A percentile compares a stretch with the other conserved stretches of the same genome.
These are phyloP conservation scores for Aphanocladium album DNA, from an alignment of 2,329 filamentous ascomycete species.

Conservation along the genomic window DNA sequence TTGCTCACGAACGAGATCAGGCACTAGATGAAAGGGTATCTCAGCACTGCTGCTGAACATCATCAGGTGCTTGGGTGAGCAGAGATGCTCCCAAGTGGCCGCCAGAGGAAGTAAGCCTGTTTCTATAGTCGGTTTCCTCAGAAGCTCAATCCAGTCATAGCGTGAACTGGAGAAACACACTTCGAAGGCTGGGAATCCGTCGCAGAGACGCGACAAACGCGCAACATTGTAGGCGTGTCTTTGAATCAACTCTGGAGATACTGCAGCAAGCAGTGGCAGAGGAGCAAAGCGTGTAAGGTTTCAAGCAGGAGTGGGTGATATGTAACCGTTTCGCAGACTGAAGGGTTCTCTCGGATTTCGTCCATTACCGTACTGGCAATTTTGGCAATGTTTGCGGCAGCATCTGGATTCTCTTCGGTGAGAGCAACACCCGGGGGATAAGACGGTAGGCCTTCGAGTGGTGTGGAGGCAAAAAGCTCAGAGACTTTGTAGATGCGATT, in stretches of 20 bases:
- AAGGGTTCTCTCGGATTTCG: background rate
- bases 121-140: slow-evolving; percentile 53
- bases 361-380: background rate
- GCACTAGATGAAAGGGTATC: background rate
- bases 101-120: slow-evolving; percentile 60
- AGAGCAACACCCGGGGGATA: slow-evolving; percentile 48
- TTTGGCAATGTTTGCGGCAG: background rate
- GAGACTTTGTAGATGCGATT: slow-evolving; percentile 42
- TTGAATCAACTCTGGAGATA: slow-evolving; percentile 72
- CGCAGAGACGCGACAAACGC: slow-evolving; percentile 65
- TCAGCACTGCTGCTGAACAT: background rate
- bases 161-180: slow-evolving; percentile 65
- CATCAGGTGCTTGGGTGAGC: slow-evolving; percentile 16
- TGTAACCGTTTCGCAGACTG: slow-evolving; percentile 41
- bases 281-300: slow-evolving; percentile 69
- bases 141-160: slow-evolving; percentile 74
- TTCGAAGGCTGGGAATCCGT: slow-evolving; percentile 78
- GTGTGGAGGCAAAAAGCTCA: slow-evolving; percentile 65
- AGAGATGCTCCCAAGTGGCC: slow-evolving; percentile 58
- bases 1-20: background rate
- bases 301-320: slow-evolving; percentile 79
- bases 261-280: slow-evolving; percentile 74
- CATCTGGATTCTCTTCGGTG: slow-evolving; percentile 5
- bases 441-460: slow-evolving; percentile 60
- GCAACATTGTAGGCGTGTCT: slow-evolving; percentile 80